Evolutionary conservation across 2,329 filamentous ascomycete species (phyloP), one percentile per base, ranked within the genome.

Genomic region (Colletotrichum tanaceti): DNA sequence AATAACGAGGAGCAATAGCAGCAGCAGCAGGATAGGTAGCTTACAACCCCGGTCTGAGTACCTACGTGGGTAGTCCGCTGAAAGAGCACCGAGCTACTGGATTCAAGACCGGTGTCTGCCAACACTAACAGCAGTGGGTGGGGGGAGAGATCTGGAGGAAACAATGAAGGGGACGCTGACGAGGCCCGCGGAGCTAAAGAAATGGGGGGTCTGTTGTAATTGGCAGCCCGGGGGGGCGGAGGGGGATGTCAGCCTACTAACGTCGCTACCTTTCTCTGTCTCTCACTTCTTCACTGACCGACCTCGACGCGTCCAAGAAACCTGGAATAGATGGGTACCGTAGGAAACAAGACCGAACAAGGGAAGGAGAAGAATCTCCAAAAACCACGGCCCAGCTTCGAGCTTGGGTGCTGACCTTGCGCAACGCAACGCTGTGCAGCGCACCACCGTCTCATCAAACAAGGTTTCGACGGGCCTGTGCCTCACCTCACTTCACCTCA

Each of bases 401-500:
- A 55, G 57, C 57, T 52, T 55, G 47, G 32, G 38, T 41, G 44
- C 54, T 68, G 43, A 14, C 57, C 55, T 65, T 55, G 62, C 61
- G 61, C 54, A 44, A 58, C 43, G 41, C 53, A 43, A 20, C 39
- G 54, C 54, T 44, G 13, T 22, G 41, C 54, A 28, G n/a, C 35
- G 38, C 18, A 24, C 55, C 41, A 41, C 41, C 39, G 20, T 63
- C 50, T 69, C 62, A 47, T 52, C 62, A 69, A 69, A 69, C 66
- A 69, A 69, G 62, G 66, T 69, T 69, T 61, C 49, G 57, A 58
- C 62, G 49, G 66, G 66, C 55, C 52, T 65, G 41, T 35, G 58
- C 18, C 18, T n/a, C 10, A 18, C 28, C 13, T 58, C 38, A 57
- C 41, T 38, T 50, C n/a, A 18, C 16, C 20, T 18, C 38, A n/a